Percentiles rank a stretch among this genome's conserved stretches.
Conservation (phyloP, 2,329 filamentous ascomycete species). For the Ophiocordyceps camponoti-floridani region DNA sequence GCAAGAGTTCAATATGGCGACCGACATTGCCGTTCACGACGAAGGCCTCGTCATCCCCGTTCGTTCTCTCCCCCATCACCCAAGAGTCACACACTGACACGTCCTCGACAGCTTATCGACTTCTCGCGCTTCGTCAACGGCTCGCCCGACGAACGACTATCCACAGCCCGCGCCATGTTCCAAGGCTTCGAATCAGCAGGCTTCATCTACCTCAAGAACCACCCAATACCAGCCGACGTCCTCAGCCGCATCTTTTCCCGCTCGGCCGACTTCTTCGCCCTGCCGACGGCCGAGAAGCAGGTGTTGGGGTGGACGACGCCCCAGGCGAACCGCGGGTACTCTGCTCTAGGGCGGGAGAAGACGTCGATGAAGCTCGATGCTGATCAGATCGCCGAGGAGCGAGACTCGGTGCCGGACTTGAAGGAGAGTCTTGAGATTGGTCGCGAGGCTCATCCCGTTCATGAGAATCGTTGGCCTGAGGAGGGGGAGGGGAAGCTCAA, state of each 20-base stretch:
- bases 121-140: constrained; percentile 57
- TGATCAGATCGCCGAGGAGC: constrained; percentile 37
- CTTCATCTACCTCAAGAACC: constrained; percentile 76
- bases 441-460: constrained; percentile 35
- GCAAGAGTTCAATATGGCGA: constrained; percentile 11
- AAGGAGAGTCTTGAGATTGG: constrained; percentile 52
- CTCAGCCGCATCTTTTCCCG: constrained; percentile 45
- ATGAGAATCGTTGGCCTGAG: constrained; percentile 62
- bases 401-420: constrained; percentile 40
- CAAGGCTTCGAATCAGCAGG: constrained; percentile 70
- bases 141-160: constrained; percentile 36
- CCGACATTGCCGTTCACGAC: constrained; percentile 27
- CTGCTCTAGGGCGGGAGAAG: constrained; percentile 53
- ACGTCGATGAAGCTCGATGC: constrained; percentile 37
- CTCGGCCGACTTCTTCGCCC: constrained; percentile 54
- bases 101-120: constrained; percentile 22
- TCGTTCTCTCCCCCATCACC: constrained; percentile 6
- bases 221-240: constrained; percentile 45
- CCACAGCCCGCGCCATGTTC: constrained; percentile 55
- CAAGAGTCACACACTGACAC: neutral
- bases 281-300: constrained; percentile 44
- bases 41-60: constrained; percentile 38
- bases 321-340: constrained; percentile 58
- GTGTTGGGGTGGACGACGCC: constrained; percentile 53
- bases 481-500: constrained; percentile 21